Percentiles rank a stretch among this genome's conserved stretches.
These are phyloP conservation scores for Yamadazyma pseudoaaseri DNA, from an alignment of 1,139 yeast species.

Conservation along the genomic window DNA sequence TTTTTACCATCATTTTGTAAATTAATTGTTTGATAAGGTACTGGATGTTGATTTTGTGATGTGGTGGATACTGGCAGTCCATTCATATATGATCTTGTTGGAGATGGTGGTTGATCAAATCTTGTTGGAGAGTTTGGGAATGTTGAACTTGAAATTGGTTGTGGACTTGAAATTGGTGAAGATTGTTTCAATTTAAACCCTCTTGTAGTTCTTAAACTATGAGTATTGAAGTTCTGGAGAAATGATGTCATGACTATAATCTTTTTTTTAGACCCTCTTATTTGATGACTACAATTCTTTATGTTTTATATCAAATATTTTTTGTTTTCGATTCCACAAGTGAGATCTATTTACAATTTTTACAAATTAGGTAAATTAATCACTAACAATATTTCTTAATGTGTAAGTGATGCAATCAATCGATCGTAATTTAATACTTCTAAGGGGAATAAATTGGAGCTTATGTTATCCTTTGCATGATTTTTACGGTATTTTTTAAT, in stretches of 20 bases:
- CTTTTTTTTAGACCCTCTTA: slow-evolving; percentile 1
- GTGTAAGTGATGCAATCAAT: neutral
- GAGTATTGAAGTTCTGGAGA: slow-evolving; percentile 58
- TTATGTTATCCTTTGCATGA: no score
- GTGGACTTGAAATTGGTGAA: slow-evolving; percentile 45
- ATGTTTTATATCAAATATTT: neutral
- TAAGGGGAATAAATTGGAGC: no score
- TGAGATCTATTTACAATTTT: slow-evolving; percentile 7
- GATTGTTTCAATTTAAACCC: slow-evolving; percentile 50
- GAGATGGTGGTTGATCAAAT: slow-evolving; percentile 9
- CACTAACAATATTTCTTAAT: neutral
- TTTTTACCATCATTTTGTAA: slow-evolving; percentile 18
- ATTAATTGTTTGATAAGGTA: slow-evolving; percentile 29
- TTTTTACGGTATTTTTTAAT: no score
- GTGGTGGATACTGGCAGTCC: slow-evolving; percentile 1
- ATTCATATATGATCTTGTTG: slow-evolving; percentile 5
- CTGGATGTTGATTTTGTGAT: slow-evolving; percentile 9
- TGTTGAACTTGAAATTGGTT: slow-evolving; percentile 32
- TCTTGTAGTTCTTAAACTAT: slow-evolving; percentile 52
- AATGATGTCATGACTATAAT: slow-evolving; percentile 12
- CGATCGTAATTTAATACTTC: slow-evolving; percentile 12
- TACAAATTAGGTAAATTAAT: slow-evolving; percentile 6
- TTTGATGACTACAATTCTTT: slow-evolving; percentile 2
- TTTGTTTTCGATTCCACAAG: slow-evolving; percentile 3
- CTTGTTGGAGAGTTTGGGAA: slow-evolving; percentile 29